A percentile compares a stretch with the other conserved stretches of the same genome.
phyloP scores from a whole-genome alignment of 345 rosid genomes.

The Heritiera littoralis region DNA sequence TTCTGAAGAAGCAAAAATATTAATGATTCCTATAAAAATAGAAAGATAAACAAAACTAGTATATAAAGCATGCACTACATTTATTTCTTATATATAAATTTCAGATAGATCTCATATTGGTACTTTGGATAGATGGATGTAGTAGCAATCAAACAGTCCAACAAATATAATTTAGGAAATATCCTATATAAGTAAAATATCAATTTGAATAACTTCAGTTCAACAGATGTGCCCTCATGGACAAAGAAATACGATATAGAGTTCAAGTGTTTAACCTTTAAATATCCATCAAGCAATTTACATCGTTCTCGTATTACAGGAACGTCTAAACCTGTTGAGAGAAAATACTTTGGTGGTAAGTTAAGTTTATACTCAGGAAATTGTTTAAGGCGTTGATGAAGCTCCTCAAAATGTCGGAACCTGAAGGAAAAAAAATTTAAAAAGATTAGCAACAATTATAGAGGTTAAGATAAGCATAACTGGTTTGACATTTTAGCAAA shows the following conservation, averaged over 20 bases:
- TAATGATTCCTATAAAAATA: conserved; percentile 8
- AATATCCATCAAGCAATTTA: conserved; percentile 75
- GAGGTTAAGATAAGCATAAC: conserved; percentile 8
- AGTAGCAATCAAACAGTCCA: neutral
- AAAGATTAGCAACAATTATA: conserved; percentile 17
- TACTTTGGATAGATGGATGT: neutral
- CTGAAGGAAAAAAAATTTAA: conserved; percentile 35
- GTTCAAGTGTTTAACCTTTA: conserved; percentile 62
- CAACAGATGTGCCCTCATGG: neutral
- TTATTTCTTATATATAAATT: neutral
- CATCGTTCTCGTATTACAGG: conserved; percentile 87
- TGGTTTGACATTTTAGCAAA: conserved; percentile 14
- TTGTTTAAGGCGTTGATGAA: conserved; percentile 88
- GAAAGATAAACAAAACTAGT: neutral
- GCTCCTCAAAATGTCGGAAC: conserved; percentile 98
- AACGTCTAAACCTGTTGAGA: conserved; percentile 82
- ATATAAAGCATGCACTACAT: neutral
- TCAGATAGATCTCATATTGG: neutral
- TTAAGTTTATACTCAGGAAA: conserved; percentile 88
- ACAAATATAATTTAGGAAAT: neutral
- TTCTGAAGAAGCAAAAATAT: conserved; percentile 48
- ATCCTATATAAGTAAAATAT: neutral
- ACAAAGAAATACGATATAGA: conserved; percentile 21
- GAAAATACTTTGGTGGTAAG: conserved; percentile 96
- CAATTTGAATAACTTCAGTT: neutral